phyloP scores from a whole-genome alignment of 768 basidiomycete species.

The Lactarius indigo region DNA sequence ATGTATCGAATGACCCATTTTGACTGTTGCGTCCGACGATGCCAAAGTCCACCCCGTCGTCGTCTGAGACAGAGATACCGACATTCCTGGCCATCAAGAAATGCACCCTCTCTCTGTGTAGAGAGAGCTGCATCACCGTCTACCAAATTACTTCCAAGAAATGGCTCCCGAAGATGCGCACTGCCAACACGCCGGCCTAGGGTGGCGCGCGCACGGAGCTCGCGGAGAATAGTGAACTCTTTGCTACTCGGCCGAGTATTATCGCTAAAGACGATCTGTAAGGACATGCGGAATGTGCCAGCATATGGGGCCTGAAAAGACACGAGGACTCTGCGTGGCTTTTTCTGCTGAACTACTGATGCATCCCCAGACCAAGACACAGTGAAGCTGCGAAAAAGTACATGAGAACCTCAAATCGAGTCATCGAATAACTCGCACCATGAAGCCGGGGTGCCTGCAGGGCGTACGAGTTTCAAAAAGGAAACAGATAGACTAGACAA shows the following conservation, averaged over 20 bases:
- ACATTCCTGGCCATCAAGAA: conserved; percentile 50
- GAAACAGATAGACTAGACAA: not conserved
- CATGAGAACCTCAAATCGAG: not conserved
- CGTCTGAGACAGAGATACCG: conserved; percentile 31
- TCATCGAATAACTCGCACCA: not conserved
- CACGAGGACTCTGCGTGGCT: not conserved
- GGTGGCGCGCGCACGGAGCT: conserved; percentile 3
- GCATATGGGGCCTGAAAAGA: not conserved
- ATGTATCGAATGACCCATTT: conserved; percentile 13
- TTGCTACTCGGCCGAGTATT: not conserved
- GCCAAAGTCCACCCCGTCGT: conserved; percentile 47
- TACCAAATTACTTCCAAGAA: not conserved
- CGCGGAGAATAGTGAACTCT: conserved; percentile 7
- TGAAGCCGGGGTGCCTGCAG: not conserved
- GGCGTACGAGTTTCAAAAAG: not conserved
- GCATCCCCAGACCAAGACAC: not conserved
- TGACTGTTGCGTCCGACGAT: conserved; percentile 41
- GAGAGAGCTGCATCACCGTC: not conserved
- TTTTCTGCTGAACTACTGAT: not conserved
- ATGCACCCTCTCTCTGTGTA: not conserved
- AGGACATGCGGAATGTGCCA: not conserved
- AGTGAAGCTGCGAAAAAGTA: not conserved
- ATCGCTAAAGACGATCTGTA: conserved; percentile 8
- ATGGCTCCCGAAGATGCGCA: not conserved
- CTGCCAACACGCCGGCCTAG: not conserved